Evolutionary conservation across 1,284 basidiomycete genomes (phyloP), one percentile per base, ranked within the genome.

Genomic region (Inonotus hispidus): DNA sequence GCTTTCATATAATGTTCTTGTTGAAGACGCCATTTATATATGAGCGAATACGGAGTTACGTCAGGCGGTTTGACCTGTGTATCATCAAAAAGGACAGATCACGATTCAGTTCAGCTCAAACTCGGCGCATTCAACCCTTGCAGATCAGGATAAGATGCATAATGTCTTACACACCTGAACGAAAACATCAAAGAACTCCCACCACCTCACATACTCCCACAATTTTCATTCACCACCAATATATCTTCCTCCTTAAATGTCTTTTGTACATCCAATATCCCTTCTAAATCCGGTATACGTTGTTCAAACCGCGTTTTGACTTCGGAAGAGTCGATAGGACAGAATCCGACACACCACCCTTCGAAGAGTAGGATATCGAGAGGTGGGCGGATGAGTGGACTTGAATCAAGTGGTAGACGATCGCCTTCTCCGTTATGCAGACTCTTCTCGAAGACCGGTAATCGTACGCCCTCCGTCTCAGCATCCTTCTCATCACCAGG

Each of bases 401-500:
- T 79, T 64, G 69, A 73, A 37, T 78, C 75, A 6, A 77, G 71
- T 4, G 4, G 41, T 7, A 83, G 72, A 5, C 95, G 84, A 71
- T 98, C 95, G 0, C 95, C 95, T 71, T 90, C 80, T 0, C 95
- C 95, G 43, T 73, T 72, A 67, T 82, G 84, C 43, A 88, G 71
- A 65, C 88, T 90, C 77, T 98, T 98, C 69, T 98, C 93, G 69
- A 95, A 98, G 25, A 82, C 75, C 0, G 95, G 95, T 16, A 95
- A 71, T 37, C 80, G 73, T 8, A 92, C 78, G 16, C 41, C 41
- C 0, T 68, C 66, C 5, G 38, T 53, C 55, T n/a, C 41, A 13
- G 25, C 55, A 8, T 14, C 45, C 1, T 25, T 25, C 16, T 27
- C 41, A 16, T 14, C 21, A 16, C 21, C 47, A 49, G n/a, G 10